Evolutionary conservation across 495 filamentous ascomycete genomes (phyloP).

Genomic region (Halenospora varia): DNA sequence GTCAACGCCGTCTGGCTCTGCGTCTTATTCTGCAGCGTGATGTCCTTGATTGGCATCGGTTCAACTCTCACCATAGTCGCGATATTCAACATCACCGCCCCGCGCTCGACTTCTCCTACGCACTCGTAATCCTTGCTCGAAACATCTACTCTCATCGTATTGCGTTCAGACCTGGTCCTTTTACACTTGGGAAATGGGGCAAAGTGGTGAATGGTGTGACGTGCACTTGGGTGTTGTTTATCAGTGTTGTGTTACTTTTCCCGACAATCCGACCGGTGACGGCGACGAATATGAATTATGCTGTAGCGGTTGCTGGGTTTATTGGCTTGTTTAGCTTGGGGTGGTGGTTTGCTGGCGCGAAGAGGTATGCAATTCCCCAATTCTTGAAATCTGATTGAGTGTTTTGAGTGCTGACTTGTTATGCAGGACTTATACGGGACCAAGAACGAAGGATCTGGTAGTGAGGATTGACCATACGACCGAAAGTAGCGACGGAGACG

Average conservation of each 20-base stretch:
- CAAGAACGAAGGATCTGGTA: conserved; percentile 48
- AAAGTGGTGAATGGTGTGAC: conserved; percentile 55
- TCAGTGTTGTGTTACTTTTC: conserved; percentile 65
- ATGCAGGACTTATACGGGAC: conserved; percentile 43
- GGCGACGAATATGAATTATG: conserved; percentile 67
- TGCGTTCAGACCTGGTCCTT: conserved; percentile 60
- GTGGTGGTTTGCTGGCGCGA: conserved; percentile 64
- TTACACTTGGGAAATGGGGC: conserved; percentile 58
- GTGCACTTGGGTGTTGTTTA: conserved; percentile 63
- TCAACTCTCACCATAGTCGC: conserved; percentile 61
- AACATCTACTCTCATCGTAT: conserved; percentile 54
- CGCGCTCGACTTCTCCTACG: conserved; percentile 67
- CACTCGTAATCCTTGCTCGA: conserved; percentile 59
- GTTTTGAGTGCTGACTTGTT: neutral
- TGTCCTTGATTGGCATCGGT: conserved; percentile 67
- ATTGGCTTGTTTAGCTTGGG: conserved; percentile 57
- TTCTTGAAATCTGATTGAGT: neutral
- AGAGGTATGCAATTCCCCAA: conserved; percentile 39
- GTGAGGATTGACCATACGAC: conserved; percentile 14
- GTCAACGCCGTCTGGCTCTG: conserved; percentile 71
- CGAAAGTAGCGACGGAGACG: too few relatives aligned
- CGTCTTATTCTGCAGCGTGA: conserved; percentile 54
- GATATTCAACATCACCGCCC: conserved; percentile 69
- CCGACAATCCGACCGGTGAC: conserved; percentile 60
- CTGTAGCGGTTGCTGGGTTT: conserved; percentile 57